phyloP scores from a whole-genome alignment of 352 stramenopile genomes.

The Globisporangium heterothallicum region DNA sequence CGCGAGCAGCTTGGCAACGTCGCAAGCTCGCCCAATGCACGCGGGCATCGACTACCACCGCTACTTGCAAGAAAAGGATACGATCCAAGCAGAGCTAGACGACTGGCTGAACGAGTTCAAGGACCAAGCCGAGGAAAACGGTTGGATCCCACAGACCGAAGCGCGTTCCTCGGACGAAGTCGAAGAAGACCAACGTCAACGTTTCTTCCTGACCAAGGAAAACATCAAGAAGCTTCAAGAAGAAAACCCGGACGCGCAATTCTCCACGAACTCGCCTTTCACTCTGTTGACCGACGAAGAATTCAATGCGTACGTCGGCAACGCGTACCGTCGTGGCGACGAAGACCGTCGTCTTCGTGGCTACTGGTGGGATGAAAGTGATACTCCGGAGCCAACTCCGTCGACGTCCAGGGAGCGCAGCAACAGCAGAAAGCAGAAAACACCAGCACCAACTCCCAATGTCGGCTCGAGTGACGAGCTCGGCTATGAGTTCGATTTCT shows the following conservation, averaged over 20 bases:
- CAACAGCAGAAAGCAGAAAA: neutral
- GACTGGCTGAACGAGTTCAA: slow-evolving; percentile 24
- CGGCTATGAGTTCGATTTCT: slow-evolving; percentile 4
- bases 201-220: slow-evolving; percentile 47
- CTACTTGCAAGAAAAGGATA: slow-evolving; percentile 24
- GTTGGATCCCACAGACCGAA: slow-evolving; percentile 16
- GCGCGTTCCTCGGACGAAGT: slow-evolving; percentile 13
- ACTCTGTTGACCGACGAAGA: slow-evolving; percentile 48
- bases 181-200: slow-evolving; percentile 32
- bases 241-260: slow-evolving; percentile 38
- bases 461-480: neutral
- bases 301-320: slow-evolving; percentile 33
- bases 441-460: neutral
- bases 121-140: slow-evolving; percentile 13
- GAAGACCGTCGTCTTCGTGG: neutral
- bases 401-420: neutral
- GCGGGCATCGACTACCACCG: slow-evolving; percentile 22
- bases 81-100: slow-evolving; percentile 20
- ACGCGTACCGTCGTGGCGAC: slow-evolving; percentile 15
- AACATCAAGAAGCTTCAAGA: slow-evolving; percentile 25
- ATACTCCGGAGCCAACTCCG: neutral
- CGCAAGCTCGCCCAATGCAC: slow-evolving; percentile 20
- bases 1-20: neutral
- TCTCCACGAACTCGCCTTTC: slow-evolving; percentile 51
- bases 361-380: neutral